Percentiles rank a stretch among this genome's conserved stretches.
phyloP scores from a whole-genome alignment of 257 asterid genomes.

The Lantana camara region DNA sequence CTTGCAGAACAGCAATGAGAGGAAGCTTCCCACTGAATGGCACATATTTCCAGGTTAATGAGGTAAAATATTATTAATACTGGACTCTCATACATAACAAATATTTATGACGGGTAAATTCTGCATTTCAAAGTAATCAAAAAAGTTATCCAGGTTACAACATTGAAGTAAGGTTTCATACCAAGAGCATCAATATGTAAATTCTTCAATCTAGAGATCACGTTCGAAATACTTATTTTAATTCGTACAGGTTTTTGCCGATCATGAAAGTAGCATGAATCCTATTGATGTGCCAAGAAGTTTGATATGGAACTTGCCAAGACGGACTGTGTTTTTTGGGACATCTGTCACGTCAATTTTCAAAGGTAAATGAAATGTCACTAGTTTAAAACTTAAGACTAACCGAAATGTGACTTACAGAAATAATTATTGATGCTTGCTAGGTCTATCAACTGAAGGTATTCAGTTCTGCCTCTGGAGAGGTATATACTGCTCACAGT shows the following conservation, averaged over 20 bases:
- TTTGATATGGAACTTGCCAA: constrained; percentile 63
- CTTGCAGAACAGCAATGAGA: constrained; percentile 83
- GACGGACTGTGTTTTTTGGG: constrained; percentile 83
- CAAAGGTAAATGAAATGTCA: constrained; percentile 48
- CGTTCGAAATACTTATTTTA: constrained; percentile 10
- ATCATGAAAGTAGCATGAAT: constrained; percentile 60
- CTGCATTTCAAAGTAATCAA: not conserved
- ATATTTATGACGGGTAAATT: not conserved
- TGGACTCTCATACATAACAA: not conserved
- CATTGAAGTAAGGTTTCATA: too few relatives aligned
- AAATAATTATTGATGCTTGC: constrained; percentile 32
- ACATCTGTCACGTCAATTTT: constrained; percentile 73
- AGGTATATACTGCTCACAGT: constrained; percentile 48
- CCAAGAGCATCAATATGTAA: too few relatives aligned
- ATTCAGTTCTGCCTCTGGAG: constrained; percentile 75
- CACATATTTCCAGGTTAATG: constrained; percentile 88
- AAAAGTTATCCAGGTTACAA: not conserved
- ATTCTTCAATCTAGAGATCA: too few relatives aligned
- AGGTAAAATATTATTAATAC: constrained; percentile 53
- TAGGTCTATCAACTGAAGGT: constrained; percentile 68
- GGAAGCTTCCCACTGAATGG: constrained; percentile 92
- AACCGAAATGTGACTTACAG: constrained; percentile 27
- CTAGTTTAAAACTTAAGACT: constrained; percentile 19
- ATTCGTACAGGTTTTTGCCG: constrained; percentile 65
- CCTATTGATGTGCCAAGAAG: constrained; percentile 72